A percentile compares a stretch with the other conserved stretches of the same genome.
Evolutionary conservation across 164 flowering plant genomes (phyloP).

Genomic region (Nymphaea thermarum): DNA sequence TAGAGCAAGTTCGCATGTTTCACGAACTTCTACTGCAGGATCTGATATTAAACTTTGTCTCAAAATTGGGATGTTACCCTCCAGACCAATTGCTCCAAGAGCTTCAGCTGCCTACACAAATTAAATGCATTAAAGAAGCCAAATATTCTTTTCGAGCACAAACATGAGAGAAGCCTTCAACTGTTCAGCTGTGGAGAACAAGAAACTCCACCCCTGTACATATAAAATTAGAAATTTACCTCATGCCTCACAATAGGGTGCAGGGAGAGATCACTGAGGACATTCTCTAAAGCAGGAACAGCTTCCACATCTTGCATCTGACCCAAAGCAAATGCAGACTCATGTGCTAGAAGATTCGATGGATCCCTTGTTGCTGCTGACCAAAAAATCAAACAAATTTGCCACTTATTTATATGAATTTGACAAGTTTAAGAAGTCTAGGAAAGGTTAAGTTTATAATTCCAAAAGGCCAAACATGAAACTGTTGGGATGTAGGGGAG

Average conservation of each 20-base stretch:
- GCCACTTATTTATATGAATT: neutral
- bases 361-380: conserved; percentile 66
- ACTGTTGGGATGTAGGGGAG: no score
- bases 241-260: conserved; percentile 98
- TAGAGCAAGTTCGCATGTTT: conserved; percentile 91
- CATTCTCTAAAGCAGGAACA: conserved; percentile 62
- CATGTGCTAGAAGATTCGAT: conserved; percentile 92
- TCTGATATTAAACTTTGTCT: conserved; percentile 50
- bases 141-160: neutral
- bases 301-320: conserved; percentile 94
- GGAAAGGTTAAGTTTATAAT: no score
- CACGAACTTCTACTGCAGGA: conserved; percentile 92
- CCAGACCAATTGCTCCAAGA: conserved; percentile 89
- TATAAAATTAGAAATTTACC: conserved; percentile 19
- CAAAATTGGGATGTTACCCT: conserved; percentile 41
- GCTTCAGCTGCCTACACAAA: conserved; percentile 87
- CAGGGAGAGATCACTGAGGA: conserved; percentile 65
- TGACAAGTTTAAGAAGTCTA: no score
- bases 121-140: neutral
- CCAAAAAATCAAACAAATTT: neutral
- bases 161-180: neutral
- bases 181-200: neutral
- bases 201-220: neutral
- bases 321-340: conserved; percentile 96
- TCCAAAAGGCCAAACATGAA: no score